Conservation (phyloP, 2,329 filamentous ascomycete species). For the Talaromyces sp. region DNA sequence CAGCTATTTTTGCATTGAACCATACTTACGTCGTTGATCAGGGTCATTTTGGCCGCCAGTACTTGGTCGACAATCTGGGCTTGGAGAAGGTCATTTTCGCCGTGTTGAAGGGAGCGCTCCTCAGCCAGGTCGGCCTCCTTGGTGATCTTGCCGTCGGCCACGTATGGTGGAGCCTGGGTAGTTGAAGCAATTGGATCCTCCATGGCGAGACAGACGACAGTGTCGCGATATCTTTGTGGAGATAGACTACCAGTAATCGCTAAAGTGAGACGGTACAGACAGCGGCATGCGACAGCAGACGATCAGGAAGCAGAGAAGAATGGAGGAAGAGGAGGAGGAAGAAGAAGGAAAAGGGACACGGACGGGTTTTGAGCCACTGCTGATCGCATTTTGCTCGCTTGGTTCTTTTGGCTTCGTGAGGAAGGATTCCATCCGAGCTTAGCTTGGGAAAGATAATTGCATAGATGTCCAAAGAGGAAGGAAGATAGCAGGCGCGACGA, state of each 20-base stretch:
- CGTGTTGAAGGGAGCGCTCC: conserved; percentile 4
- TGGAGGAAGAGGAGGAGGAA: not conserved
- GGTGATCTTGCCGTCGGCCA: not conserved
- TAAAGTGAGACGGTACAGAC: not conserved
- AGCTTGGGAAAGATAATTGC: not conserved
- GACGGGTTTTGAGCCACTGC: not conserved
- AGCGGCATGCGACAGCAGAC: not conserved
- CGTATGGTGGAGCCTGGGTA: not conserved
- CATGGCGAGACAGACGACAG: conserved; percentile 3
- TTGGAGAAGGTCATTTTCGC: conserved; percentile 14
- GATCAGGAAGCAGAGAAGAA: not conserved
- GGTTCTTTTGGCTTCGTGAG: not conserved
- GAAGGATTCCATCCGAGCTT: not conserved
- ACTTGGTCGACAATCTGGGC: conserved; percentile 51
- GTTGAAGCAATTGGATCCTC: not conserved
- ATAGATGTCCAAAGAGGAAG: too few relatives aligned
- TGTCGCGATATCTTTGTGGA: not conserved
- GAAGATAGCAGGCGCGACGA: not conserved
- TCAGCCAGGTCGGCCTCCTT: conserved; percentile 6
- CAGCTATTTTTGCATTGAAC: not conserved
- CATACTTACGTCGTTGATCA: conserved; percentile 61
- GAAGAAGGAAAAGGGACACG: not conserved
- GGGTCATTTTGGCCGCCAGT: conserved; percentile 64
- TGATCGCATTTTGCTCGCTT: not conserved
- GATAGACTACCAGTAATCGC: not conserved